phyloP scores from a whole-genome alignment of 169 alveolate genomes.

The Cryptosporidium andersoni region DNA sequence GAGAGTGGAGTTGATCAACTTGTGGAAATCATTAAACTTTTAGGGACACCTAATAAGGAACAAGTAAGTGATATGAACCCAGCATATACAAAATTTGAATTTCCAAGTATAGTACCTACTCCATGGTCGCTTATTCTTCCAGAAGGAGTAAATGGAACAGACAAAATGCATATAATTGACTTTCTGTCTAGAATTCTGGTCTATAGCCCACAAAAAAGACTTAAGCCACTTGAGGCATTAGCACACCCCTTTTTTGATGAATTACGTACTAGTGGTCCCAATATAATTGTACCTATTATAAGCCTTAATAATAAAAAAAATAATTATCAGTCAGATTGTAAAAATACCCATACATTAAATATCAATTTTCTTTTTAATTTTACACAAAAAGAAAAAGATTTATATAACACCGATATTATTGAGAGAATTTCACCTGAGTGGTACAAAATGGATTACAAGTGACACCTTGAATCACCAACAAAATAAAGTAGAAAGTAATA shows the following conservation, averaged over 20 bases:
- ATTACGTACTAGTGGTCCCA: conserved; percentile 71
- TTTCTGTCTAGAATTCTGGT: conserved; percentile 78
- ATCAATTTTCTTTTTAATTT: too few relatives aligned
- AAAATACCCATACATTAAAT: too few relatives aligned
- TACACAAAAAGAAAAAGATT: too few relatives aligned
- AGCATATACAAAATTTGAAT: conserved; percentile 86
- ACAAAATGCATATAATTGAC: conserved; percentile 77
- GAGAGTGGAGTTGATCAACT: conserved; percentile 93
- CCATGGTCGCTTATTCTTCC: conserved; percentile 84
- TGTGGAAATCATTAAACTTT: conserved; percentile 88
- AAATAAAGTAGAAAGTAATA: too few relatives aligned
- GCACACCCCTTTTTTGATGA: conserved; percentile 94
- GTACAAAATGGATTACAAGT: too few relatives aligned
- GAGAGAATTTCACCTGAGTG: too few relatives aligned
- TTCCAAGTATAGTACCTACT: conserved; percentile 85
- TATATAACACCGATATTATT: too few relatives aligned
- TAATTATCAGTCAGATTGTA: too few relatives aligned
- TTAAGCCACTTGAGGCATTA: conserved; percentile 86
- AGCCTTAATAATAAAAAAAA: too few relatives aligned
- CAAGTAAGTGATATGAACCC: conserved; percentile 94
- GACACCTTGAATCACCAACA: too few relatives aligned
- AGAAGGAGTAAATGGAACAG: conserved; percentile 78
- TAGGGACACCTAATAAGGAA: conserved; percentile 92
- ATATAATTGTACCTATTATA: too few relatives aligned
- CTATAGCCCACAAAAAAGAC: conserved; percentile 85